Base-by-base conservation (phyloP, 352 stramenopile species). In the Globisporangium lucens region DNA sequence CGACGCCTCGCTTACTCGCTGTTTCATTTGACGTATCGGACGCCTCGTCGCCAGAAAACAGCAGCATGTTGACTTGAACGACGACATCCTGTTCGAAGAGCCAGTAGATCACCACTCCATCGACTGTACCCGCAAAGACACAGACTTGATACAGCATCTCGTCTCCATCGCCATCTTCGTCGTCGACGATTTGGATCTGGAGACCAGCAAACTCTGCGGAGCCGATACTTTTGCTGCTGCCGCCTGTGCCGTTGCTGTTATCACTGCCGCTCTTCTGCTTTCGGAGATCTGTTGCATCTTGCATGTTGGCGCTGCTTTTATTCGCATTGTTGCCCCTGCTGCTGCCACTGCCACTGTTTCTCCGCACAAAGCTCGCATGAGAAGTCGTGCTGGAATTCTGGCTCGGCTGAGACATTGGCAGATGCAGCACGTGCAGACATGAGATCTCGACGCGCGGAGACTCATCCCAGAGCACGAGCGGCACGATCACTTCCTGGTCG, bases 41-140 rank as follows among this genome's bases (percentile, higher is more conserved):
- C 22, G 22, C 17, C 2, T 71, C 68, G 12, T 56, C 61, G 4
- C 65, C 64, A 20, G 74, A 69, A 33, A 85, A 82, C 1, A 94
- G 66, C 22, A 94, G 70, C 61, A 94, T 57, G 38, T 85, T 91
- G 8, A 89, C 85, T 67, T 94, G 86, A 7, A 80, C 76, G 10
- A 91, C 83, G 0, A 60, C 24, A 33, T 89, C 75, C 46, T 77
- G 72, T 41, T 91, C 78, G 49, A 93, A 88, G 4, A 83, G 70
- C 86, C 86, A 94, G 68, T 87, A 92, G 12, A 94, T 61, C 13
- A 94, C 79, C 33, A 75, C 67, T 3, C 86, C 84, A 52, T 93
- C 86, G 36, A 73, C 47, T 0, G 86, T 93, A 12, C 86, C 86
- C 3, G 79, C 78, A 68, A 94, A 92, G 15, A 94, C 86, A 35